Percentiles rank a stretch among this genome's conserved stretches.
These are phyloP conservation scores for Mortierella sp. DNA, from an alignment of 371 early-diverging fungal genomes.

Conservation along the genomic window DNA sequence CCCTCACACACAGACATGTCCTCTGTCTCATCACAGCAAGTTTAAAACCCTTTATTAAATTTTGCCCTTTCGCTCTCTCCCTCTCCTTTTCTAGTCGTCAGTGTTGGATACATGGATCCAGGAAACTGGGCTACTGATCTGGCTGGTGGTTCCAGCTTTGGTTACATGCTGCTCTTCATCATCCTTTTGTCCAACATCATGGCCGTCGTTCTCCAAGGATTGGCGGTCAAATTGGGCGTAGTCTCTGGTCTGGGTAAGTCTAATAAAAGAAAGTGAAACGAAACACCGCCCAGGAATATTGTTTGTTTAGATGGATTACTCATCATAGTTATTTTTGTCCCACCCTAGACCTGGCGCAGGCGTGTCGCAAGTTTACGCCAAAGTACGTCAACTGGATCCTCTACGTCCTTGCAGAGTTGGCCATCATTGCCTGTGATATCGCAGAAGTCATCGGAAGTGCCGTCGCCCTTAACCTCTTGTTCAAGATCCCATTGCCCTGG, in stretches of 20 bases:
- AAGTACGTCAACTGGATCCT: conserved; percentile 69
- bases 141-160: conserved; percentile 80
- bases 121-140: conserved; percentile 87
- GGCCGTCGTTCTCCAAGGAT: conserved; percentile 82
- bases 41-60: too few relatives aligned
- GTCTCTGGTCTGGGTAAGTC: conserved; percentile 72
- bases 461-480: conserved; percentile 85
- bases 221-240: conserved; percentile 84
- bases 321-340: background rate
- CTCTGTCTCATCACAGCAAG: too few relatives aligned
- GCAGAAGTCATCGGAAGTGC: conserved; percentile 92
- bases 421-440: conserved; percentile 82
- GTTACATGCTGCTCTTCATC: conserved; percentile 80
- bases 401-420: conserved; percentile 79
- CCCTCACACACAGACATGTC: too few relatives aligned
- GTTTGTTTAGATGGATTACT: background rate
- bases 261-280: background rate
- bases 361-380: conserved; percentile 72
- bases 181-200: conserved; percentile 82
- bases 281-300: background rate
- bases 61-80: background rate
- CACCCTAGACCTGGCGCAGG: conserved; percentile 76
- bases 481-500: conserved; percentile 75
- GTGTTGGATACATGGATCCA: conserved; percentile 75
- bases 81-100: conserved; percentile 51